A percentile compares a stretch with the other conserved stretches of the same genome.
Evolutionary conservation across 108 stramenopile species (phyloP).

Genomic region (Parmales sp.): DNA sequence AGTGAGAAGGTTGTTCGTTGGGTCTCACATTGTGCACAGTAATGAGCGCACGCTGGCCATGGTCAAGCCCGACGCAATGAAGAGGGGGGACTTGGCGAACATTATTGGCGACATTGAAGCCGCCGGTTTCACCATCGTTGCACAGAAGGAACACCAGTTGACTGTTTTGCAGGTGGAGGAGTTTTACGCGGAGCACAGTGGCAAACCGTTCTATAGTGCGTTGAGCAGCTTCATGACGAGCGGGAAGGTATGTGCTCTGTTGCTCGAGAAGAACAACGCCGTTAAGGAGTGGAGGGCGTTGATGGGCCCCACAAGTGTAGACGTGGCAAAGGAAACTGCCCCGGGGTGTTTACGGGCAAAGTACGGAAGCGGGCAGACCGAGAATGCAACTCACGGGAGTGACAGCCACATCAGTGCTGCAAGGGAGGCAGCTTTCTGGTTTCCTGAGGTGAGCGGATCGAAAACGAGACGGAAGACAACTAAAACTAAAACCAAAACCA

Average conservation of each 20-base stretch:
- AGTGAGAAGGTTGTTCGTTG: not conserved
- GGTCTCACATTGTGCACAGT: not conserved
- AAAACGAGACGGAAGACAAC: too few relatives aligned
- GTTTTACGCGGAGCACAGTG: slow-evolving; percentile 30
- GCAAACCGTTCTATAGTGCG: slow-evolving; percentile 28
- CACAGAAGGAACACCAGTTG: not conserved
- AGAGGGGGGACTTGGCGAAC: not conserved
- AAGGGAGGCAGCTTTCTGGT: slow-evolving; percentile 21
- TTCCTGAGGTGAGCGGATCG: slow-evolving; percentile 1
- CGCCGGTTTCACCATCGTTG: slow-evolving; percentile 15
- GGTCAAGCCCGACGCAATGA: slow-evolving; percentile 30
- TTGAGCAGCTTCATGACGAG: slow-evolving; percentile 31
- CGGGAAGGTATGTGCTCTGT: slow-evolving; percentile 24
- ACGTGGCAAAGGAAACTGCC: slow-evolving; percentile 4
- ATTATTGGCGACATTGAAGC: slow-evolving; percentile 7
- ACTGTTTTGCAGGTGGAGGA: slow-evolving; percentile 8
- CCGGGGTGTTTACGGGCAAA: slow-evolving; percentile 20
- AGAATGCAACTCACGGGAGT: slow-evolving; percentile 28
- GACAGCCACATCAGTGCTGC: slow-evolving; percentile 22
- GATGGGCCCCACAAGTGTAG: slow-evolving; percentile 27
- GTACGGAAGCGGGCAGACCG: slow-evolving; percentile 23
- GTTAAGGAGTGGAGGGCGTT: slow-evolving; percentile 23
- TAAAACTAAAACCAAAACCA: too few relatives aligned
- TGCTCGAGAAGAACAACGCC: slow-evolving; percentile 21
- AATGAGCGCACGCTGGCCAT: slow-evolving; percentile 23